Evolutionary conservation across 352 stramenopile species (phyloP).

Genomic region (Poterioochromonas sp.): DNA sequence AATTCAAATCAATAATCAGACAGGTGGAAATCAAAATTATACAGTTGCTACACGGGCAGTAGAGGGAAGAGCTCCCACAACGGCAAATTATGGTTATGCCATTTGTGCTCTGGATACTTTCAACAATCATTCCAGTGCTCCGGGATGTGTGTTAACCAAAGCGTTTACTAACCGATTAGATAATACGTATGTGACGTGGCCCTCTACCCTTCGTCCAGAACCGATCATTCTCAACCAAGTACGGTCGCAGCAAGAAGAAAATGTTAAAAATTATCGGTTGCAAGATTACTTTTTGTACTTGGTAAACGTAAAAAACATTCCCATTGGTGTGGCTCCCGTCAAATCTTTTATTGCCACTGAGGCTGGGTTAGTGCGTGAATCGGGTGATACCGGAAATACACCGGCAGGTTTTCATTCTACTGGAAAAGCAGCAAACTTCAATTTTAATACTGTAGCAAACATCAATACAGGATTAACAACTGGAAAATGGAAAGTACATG

Average conservation of each 20-base stretch:
- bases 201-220: slow-evolving; percentile 29
- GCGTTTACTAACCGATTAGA: slow-evolving; percentile 30
- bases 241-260: slow-evolving; percentile 29
- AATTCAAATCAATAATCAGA: slow-evolving; percentile 32
- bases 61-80: slow-evolving; percentile 29
- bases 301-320: slow-evolving; percentile 31
- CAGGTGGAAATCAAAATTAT: slow-evolving; percentile 31
- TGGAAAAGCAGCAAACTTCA: slow-evolving; percentile 30
- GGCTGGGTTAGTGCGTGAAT: slow-evolving; percentile 29
- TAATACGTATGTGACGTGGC: slow-evolving; percentile 30
- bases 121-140: slow-evolving; percentile 30
- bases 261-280: slow-evolving; percentile 32
- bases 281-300: slow-evolving; percentile 32
- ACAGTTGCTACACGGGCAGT: slow-evolving; percentile 29
- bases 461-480: slow-evolving; percentile 31
- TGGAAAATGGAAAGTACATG: slow-evolving; percentile 31
- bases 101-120: slow-evolving; percentile 31
- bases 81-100: slow-evolving; percentile 30
- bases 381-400: slow-evolving; percentile 29
- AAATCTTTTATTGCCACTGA: slow-evolving; percentile 31
- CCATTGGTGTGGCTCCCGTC: slow-evolving; percentile 27
- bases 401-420: slow-evolving; percentile 29
- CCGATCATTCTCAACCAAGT: slow-evolving; percentile 30
- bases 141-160: slow-evolving; percentile 30
- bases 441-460: slow-evolving; percentile 32